Evolutionary conservation across 257 asterid genomes (phyloP).

Genomic region (Plantago major): DNA sequence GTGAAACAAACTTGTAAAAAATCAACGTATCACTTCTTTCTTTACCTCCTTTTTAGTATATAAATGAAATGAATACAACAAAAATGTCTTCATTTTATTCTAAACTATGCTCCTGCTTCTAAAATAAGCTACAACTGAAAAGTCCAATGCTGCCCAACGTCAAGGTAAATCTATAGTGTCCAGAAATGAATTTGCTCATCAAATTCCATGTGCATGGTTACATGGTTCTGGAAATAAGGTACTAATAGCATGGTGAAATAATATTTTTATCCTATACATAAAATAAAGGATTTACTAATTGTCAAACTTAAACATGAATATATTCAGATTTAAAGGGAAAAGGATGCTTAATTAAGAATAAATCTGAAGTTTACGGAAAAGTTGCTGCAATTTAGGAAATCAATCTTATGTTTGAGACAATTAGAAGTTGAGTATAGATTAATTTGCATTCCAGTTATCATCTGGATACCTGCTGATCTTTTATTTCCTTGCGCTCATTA

Average conservation of each 20-base stretch:
- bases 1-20: background rate
- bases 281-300: conserved; percentile 5
- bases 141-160: conserved; percentile 1
- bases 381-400: conserved; percentile 18
- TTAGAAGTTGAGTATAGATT: conserved; percentile 13
- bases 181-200: conserved; percentile 1
- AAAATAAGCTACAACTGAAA: conserved; percentile 1
- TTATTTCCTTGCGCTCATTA: conserved; percentile 38
- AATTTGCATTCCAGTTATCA: conserved; percentile 4
- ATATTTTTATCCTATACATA: background rate
- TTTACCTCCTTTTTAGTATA: background rate
- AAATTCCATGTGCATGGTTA: conserved; percentile 13
- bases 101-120: background rate
- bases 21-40: background rate
- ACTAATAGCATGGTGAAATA: background rate
- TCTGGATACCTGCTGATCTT: conserved; percentile 56
- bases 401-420: conserved; percentile 18
- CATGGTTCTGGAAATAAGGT: conserved; percentile 1
- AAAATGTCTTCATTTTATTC: conserved; percentile 4
- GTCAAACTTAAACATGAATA: background rate
- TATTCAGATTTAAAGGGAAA: background rate
- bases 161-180: background rate
- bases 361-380: background rate
- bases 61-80: background rate
- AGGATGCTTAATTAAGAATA: conserved; percentile 10